These are phyloP conservation scores for Austropuccinia psidii DNA, from an alignment of 1,284 basidiomycete species.

Conservation along the genomic window DNA sequence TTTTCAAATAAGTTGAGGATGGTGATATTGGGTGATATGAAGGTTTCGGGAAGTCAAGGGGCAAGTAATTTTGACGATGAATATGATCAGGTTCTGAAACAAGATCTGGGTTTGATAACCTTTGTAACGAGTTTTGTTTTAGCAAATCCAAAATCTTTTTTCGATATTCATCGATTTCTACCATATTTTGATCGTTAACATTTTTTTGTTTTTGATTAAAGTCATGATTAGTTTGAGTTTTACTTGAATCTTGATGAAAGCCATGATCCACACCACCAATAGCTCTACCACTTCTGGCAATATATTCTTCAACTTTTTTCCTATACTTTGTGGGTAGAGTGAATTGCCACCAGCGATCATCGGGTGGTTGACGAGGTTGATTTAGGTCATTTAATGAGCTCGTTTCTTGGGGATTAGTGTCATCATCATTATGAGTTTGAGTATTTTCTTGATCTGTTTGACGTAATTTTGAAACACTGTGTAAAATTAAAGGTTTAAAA, in stretches of 20 bases:
- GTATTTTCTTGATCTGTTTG: not conserved
- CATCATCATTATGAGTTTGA: too few relatives aligned
- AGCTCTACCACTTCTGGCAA: conserved; percentile 11
- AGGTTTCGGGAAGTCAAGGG: not conserved
- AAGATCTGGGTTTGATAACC: not conserved
- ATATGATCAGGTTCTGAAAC: not conserved
- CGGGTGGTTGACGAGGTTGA: conserved; percentile 7
- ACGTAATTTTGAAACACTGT: not conserved
- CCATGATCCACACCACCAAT: conserved; percentile 16
- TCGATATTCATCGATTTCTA: conserved; percentile 6
- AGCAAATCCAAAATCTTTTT: conserved; percentile 5
- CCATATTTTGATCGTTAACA: too few relatives aligned
- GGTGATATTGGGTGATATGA: too few relatives aligned
- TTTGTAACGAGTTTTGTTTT: not conserved
- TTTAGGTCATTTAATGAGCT: not conserved
- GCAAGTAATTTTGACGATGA: not conserved
- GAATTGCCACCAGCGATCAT: conserved; percentile 43
- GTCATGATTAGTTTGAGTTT: too few relatives aligned
- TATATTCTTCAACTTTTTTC: conserved; percentile 41
- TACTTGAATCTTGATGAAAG: too few relatives aligned
- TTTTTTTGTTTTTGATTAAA: too few relatives aligned
- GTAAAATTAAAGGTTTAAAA: not conserved
- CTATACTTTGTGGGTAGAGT: conserved; percentile 42
- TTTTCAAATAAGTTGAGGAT: not conserved
- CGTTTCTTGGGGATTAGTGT: not conserved